Evolutionary conservation across 2,329 filamentous ascomycete species (phyloP).

Genomic region (Colletotrichum orchidophilum): DNA sequence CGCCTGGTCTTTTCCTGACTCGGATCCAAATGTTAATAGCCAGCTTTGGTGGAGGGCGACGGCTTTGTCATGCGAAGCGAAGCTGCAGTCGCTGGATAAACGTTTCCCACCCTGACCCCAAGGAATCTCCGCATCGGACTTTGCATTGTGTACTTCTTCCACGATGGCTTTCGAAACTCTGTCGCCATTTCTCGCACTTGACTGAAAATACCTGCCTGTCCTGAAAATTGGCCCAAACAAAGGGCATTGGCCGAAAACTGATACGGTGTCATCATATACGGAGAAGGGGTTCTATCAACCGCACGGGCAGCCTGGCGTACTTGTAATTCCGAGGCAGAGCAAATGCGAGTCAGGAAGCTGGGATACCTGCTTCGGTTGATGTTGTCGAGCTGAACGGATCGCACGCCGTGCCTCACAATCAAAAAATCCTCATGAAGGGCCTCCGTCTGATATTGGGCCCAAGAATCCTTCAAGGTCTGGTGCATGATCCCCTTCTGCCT

Average conservation of each 20-base stretch:
- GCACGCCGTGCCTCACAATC: neutral
- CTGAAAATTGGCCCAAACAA: neutral
- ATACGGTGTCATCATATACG: neutral
- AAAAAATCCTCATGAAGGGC: neutral
- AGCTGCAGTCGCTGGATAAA: too few relatives aligned
- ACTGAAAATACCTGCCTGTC: neutral
- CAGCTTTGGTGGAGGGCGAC: neutral
- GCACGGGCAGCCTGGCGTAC: neutral
- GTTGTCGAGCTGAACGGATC: neutral
- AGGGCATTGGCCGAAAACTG: neutral
- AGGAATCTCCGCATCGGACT: neutral
- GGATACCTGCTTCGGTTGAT: neutral
- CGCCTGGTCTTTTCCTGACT: neutral
- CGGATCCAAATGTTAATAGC: neutral
- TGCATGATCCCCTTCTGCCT: constrained; percentile 1
- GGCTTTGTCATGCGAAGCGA: neutral
- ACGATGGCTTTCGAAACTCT: neutral
- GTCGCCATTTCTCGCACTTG: neutral
- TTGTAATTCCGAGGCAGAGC: neutral
- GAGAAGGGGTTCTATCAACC: neutral
- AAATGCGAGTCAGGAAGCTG: neutral
- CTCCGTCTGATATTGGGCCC: constrained; percentile 15
- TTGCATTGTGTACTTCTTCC: neutral
- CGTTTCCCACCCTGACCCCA: neutral
- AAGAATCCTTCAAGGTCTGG: constrained; percentile 1